Evolutionary conservation across 352 stramenopile species (phyloP), one percentile per base, ranked within the genome.

Genomic region (Thraustochytrium striatum): DNA sequence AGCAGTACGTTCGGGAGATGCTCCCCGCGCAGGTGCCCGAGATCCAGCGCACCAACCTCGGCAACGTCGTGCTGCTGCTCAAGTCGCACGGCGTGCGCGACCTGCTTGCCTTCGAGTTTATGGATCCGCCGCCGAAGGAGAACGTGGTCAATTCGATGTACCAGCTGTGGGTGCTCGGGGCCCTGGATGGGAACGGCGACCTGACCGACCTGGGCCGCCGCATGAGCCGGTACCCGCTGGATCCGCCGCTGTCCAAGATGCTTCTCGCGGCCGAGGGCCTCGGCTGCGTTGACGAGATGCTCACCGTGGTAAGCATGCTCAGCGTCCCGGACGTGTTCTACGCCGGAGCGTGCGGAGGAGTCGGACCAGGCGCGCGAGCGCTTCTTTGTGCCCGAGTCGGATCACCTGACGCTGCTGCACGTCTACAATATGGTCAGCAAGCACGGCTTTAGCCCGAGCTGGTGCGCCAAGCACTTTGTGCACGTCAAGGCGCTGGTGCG

Each of bases 101-200:
- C 78, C 68, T 86, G 35, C 87, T 98, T 2, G 91, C 98, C 72
- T 99, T 99, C 84, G 94, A 98, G 84, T 99, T 99, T 82, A 99
- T 99, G 95, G 94, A 98, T 80, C 95, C 95, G 52, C 96, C 96
- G 16, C 95, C 96, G 1, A 86, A 93, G 83, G 90, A 94, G 21
- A 99, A 98, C 83, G 98, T 99, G 69, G 92, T 92, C 50, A 98
- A 97, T 83, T 98, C 94, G 9, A 94, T 99, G 87, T 99, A 99
- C 85, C 95, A 98, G 86, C 87, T 99, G 3, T 99, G 95, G 95
- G 95, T 98, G 33, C 87, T 99, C 2, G 95, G 95, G 32, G 96
- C 96, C 19, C 86, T 99, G 0, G 94, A 98, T 82, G 98, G 98
- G 85, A 97, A 90, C 13, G 96, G 96, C 36, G 91, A 96, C 72